Evolutionary conservation across 2,329 filamentous ascomycete species (phyloP).

Genomic region (Cordyceps sp.): DNA sequence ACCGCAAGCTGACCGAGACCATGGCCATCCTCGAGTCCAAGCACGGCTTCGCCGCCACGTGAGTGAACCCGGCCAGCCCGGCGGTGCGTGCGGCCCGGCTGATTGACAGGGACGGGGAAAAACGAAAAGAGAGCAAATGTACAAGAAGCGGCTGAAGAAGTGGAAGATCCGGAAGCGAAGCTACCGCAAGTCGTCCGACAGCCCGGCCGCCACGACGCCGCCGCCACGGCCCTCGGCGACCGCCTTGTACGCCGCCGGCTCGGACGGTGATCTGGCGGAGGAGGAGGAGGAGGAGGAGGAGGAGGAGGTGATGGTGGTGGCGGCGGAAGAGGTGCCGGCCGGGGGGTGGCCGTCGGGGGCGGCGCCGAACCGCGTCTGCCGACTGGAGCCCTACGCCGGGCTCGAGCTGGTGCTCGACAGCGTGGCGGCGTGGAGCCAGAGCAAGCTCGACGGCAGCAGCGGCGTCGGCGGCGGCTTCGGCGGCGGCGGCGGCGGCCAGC

Average conservation of each 20-base stretch:
- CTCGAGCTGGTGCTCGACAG: constrained; percentile 17
- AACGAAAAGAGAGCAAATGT: constrained; percentile 19
- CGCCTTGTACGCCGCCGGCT: no score
- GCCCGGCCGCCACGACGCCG: constrained; percentile 2
- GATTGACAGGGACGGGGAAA: no score
- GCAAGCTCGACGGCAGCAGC: constrained; percentile 14
- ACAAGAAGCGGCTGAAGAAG: constrained; percentile 21
- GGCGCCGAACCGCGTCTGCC: constrained; percentile 5
- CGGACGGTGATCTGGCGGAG: no score
- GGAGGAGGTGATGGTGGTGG: no score
- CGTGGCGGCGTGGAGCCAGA: constrained; percentile 17
- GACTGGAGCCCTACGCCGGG: constrained; percentile 10
- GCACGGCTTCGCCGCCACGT: constrained; percentile 20
- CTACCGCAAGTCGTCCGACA: constrained; percentile 11
- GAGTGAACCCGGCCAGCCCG: no score
- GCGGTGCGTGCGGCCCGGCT: no score
- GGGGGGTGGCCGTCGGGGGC: no score
- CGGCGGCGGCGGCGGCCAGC: constrained; percentile 9
- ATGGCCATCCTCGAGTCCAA: constrained; percentile 17
- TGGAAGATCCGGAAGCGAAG: constrained; percentile 20
- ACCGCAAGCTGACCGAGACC: constrained; percentile 18
- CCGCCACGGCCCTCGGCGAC: no score
- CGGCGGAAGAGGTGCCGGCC: no score
- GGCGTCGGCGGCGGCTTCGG: constrained; percentile 6
- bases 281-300: no score